Evolutionary conservation across 1,284 basidiomycete species (phyloP).

Genomic region (Microbotryomycetes sp.): DNA sequence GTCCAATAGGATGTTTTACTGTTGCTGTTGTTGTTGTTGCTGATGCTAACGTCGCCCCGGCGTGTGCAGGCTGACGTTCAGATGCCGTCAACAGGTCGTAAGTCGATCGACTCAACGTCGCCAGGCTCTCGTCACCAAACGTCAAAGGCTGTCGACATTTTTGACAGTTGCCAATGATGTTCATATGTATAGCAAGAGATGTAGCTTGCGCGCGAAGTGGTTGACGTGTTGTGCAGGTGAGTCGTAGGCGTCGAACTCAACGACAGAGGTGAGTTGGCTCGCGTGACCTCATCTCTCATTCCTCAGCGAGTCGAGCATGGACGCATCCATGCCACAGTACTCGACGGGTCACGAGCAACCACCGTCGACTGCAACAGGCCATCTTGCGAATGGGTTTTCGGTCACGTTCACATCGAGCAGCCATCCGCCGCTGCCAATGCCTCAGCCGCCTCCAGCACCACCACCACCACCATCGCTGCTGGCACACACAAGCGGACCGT

Average conservation of each 20-base stretch:
- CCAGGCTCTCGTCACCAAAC: slow-evolving; percentile 62
- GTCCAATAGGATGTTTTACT: too few relatives aligned
- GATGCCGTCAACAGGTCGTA: slow-evolving; percentile 76
- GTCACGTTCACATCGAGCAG: neutral
- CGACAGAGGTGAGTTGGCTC: neutral
- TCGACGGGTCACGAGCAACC: neutral
- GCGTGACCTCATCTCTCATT: too few relatives aligned
- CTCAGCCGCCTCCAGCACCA: neutral
- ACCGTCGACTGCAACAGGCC: neutral
- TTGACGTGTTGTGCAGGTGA: neutral
- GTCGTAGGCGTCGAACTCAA: neutral
- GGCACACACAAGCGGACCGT: neutral
- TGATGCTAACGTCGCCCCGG: neutral
- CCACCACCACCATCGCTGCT: neutral
- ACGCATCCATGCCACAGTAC: neutral
- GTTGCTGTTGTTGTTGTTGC: too few relatives aligned
- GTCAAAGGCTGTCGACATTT: slow-evolving; percentile 26
- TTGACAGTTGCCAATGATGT: slow-evolving; percentile 15
- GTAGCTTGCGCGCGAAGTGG: too few relatives aligned
- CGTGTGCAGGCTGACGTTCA: slow-evolving; percentile 13
- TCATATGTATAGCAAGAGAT: too few relatives aligned
- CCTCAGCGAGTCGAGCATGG: too few relatives aligned
- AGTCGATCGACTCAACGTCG: slow-evolving; percentile 72
- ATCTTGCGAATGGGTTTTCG: neutral
- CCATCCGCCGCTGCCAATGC: neutral